Base-by-base conservation (phyloP, 148 eudicot species). In the Arctostaphylos glauca region DNA sequence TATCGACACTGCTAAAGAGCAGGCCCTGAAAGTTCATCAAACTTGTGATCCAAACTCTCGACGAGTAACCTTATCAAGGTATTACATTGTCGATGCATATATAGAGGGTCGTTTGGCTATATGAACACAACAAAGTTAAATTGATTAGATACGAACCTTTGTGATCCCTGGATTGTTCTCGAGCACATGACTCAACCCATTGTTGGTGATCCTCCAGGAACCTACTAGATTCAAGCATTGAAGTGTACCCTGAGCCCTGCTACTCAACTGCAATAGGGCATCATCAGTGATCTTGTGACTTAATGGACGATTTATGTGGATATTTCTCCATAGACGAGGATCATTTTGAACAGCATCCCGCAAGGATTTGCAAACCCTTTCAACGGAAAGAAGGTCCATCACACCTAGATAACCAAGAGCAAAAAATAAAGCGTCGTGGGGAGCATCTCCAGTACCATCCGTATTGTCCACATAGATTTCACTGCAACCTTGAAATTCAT, bases 341-440 rank as follows among this genome's bases (percentile, higher is more conserved):
- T 90, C 90, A 64, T 74, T 25, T 55, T 19, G 85, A 59, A 90
- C 92, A 12, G 80, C 81, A 78, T 87, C 86, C 10, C 83, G 70
- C 38, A 90, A 64, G 5, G 87, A 77, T 81, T 74, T 87, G 85
- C 92, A 86, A 72, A 90, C 92, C 84, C 82, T 84, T 87, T 87
- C 92, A 73, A 90, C 83, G 53, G 88, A 76, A 73, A 90, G 81
- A 54, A 90, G 89, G 48, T 88, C 92, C 78, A 46, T 73, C 77
- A 88, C 75, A 16, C 81, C 88, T 50, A 90, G 85, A 84, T 76
- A 86, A 72, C 85, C n/a, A n/a, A 82, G 88, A 60, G 88, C 83
- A 56, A 81, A 88, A 55, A 80, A 38, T 44, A 85, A 74, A 49
- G 81, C 90, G 77, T 83, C 74, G 21, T 87, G 87, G 14, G 88